Percentiles rank a stretch among this genome's conserved stretches.
Conservation (phyloP, 768 basidiomycete species). For the Boletus fagicola region DNA sequence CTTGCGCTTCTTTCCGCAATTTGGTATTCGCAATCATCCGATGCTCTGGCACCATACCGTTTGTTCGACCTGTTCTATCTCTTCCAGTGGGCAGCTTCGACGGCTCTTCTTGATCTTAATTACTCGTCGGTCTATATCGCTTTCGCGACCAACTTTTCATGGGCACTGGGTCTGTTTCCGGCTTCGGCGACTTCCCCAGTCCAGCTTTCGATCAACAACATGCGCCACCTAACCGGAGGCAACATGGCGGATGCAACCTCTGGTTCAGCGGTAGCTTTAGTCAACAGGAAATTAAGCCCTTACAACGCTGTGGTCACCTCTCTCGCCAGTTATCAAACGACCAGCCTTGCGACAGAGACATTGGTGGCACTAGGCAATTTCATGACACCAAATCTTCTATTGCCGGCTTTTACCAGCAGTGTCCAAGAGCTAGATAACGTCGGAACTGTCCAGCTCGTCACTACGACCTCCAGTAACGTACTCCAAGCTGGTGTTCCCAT, state of each 20-base stretch:
- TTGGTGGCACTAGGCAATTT: constrained; percentile 14
- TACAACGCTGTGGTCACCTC: constrained; percentile 48
- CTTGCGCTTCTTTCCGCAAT: constrained; percentile 54
- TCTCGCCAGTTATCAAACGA: not conserved
- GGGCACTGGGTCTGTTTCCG: constrained; percentile 77
- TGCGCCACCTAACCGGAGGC: constrained; percentile 84
- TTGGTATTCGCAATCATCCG: constrained; percentile 55
- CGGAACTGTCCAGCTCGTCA: constrained; percentile 61
- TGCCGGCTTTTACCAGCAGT: constrained; percentile 14
- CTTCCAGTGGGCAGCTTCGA: constrained; percentile 80
- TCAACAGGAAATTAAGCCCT: constrained; percentile 80
- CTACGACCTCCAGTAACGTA: constrained; percentile 57
- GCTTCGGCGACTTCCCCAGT: constrained; percentile 53
- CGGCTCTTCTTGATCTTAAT: constrained; percentile 79
- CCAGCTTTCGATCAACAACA: constrained; percentile 74
- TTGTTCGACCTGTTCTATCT: constrained; percentile 80
- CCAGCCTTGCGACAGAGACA: constrained; percentile 5
- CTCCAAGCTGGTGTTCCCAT: constrained; percentile 81
- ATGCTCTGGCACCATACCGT: constrained; percentile 66
- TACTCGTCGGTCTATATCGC: constrained; percentile 82
- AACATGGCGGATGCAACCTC: constrained; percentile 57
- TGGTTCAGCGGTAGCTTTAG: constrained; percentile 65
- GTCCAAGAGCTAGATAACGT: constrained; percentile 26
- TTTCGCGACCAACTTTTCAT: constrained; percentile 84
- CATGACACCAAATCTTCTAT: constrained; percentile 3